Conservation (phyloP, 441 rosid genomes). For the Pelargonium cotyledonis region DNA sequence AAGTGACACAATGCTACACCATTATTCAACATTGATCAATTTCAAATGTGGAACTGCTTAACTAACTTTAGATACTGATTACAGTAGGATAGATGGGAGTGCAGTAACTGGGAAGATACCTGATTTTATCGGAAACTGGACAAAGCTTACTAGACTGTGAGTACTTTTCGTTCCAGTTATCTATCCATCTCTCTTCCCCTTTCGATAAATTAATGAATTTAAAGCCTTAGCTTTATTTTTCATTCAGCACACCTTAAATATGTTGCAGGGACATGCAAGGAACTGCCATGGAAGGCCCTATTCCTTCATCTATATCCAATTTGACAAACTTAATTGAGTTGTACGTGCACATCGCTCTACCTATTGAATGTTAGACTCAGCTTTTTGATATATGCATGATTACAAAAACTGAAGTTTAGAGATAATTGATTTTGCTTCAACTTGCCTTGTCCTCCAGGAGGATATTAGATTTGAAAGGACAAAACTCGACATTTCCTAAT, state of each 20-base stretch:
- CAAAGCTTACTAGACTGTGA: conserved; percentile 46
- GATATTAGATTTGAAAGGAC: conserved; percentile 59
- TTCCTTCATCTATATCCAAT: conserved; percentile 53
- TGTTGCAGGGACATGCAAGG: conserved; percentile 65
- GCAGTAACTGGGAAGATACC: conserved; percentile 67
- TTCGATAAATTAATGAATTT: too few relatives aligned
- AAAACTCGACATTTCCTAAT: conserved; percentile 44
- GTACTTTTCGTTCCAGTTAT: conserved; percentile 16
- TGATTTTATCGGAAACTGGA: conserved; percentile 77
- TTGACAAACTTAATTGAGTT: conserved; percentile 38
- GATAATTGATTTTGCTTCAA: too few relatives aligned
- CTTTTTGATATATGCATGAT: neutral
- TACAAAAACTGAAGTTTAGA: too few relatives aligned
- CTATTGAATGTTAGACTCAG: neutral
- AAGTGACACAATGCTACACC: conserved; percentile 27
- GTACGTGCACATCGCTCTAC: conserved; percentile 32
- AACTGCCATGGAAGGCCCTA: conserved; percentile 79
- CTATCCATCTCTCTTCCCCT: too few relatives aligned
- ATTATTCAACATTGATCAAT: neutral
- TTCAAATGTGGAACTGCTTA: neutral
- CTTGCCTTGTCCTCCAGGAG: conserved; percentile 39
- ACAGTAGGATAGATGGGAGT: conserved; percentile 80
- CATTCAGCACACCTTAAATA: neutral
- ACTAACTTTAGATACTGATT: conserved; percentile 15
- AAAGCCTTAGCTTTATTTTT: too few relatives aligned